Evolutionary conservation across 192 early-diverging fungal species (phyloP), one percentile per base, ranked within the genome.

Genomic region (Rhizoclosmatium globosum): DNA sequence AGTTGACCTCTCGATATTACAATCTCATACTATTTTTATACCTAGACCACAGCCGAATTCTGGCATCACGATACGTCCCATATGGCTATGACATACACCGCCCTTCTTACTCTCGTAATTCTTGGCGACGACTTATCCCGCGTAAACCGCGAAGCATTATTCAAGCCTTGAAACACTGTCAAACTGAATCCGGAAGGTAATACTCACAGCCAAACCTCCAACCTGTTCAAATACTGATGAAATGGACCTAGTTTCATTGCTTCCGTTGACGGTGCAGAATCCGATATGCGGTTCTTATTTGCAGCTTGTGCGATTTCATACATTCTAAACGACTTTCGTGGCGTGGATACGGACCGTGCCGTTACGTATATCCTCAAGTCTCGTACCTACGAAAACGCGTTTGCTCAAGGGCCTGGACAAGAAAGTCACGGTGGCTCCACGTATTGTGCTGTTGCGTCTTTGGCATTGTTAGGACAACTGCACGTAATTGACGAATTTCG

Each of bases 371-470:
- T 96, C n/a, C 79, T 74, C 23, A 68, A 59, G 39, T 87, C 87
- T 44, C 89, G 91, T 79, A 83, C 89, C 2, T 95, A 94, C 82
- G 93, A 95, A 31, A 79, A 84, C 78, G 97, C 91, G 4, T 91
- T 98, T 82, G 93, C 90, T 3, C 94, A 95, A 86, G 84, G 84
- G 38, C 92, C 94, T 11, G 84, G 86, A 59, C 84, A 89, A 42
- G 98, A 99, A 82, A 89, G 95, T 48, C 98, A 99, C 79, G 96
- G 94, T 61, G 98, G 97, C 0, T 92, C 92, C 0, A 91, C 94
- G 4, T 98, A 93, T 81, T 98, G 96, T 83, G 97, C 93, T 19
- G 79, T 98, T 3, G 94, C 95, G 41, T 87, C 96, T 4, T 85
- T 99, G 19, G 79, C 83, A 21, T 79, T 99, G 61, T 86, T 98